Percentiles rank a stretch among this genome's conserved stretches.
These are phyloP conservation scores for Chalciporus piperatus DNA, from an alignment of 768 basidiomycete species.

Conservation along the genomic window DNA sequence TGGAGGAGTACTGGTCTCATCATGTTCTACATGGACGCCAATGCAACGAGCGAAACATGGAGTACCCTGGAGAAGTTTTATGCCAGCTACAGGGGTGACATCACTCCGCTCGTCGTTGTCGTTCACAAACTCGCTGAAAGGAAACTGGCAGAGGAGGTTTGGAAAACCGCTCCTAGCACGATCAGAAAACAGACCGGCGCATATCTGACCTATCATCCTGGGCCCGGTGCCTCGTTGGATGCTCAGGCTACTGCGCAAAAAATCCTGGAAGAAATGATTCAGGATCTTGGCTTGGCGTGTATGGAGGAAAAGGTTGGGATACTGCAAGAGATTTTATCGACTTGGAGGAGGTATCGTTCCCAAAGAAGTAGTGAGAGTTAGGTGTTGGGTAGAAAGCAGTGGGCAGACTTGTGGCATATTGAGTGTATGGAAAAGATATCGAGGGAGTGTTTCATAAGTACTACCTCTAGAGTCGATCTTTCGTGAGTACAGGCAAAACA, in stretches of 20 bases:
- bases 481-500: constrained; percentile 15
- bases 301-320: constrained; percentile 16
- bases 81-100: constrained; percentile 8
- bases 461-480: constrained; percentile 6
- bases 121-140: constrained; percentile 6
- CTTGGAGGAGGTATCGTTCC: constrained; percentile 21
- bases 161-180: constrained; percentile 7
- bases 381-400: background rate
- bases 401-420: background rate
- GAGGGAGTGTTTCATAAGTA: constrained; percentile 5
- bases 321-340: constrained; percentile 13
- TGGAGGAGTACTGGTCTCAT: constrained; percentile 12
- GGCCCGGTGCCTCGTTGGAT: constrained; percentile 1
- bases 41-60: constrained; percentile 9
- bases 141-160: constrained; percentile 9
- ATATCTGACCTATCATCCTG: constrained; percentile 13
- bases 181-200: constrained; percentile 10
- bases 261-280: constrained; percentile 11
- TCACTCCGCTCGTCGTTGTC: constrained; percentile 19
- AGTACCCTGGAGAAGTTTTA: constrained; percentile 14
- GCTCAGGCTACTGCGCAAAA: constrained; percentile 10
- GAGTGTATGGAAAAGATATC: constrained; percentile 3
- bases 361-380: background rate
- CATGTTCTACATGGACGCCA: constrained; percentile 13
- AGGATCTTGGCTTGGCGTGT: constrained; percentile 12